These are phyloP conservation scores for Phytophthora tentaculata DNA, from an alignment of 352 stramenopile species.

Conservation along the genomic window DNA sequence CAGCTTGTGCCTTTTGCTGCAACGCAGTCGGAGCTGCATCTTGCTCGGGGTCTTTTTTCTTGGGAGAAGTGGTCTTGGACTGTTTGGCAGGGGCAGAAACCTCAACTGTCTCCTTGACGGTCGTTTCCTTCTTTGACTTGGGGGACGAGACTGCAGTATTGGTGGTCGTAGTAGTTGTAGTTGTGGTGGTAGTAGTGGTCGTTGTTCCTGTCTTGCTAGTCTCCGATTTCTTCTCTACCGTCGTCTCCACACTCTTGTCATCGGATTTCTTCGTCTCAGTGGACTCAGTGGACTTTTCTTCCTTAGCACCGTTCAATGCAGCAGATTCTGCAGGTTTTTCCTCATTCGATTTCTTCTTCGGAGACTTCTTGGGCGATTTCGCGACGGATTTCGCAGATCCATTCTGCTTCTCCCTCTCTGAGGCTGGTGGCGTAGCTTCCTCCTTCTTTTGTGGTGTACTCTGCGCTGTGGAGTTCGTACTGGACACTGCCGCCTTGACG, in stretches of 20 bases:
- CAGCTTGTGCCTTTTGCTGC: conserved; percentile 27
- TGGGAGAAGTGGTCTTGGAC: conserved; percentile 25
- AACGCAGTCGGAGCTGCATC: conserved; percentile 15
- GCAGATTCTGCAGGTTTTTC: conserved; percentile 16
- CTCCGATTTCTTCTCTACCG: conserved; percentile 31
- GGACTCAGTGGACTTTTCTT: not conserved
- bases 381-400: conserved; percentile 17
- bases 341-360: conserved; percentile 27
- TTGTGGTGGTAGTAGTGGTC: conserved; percentile 28
- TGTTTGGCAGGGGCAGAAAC: conserved; percentile 16
- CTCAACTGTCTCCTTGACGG: conserved; percentile 20
- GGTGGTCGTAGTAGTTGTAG: conserved; percentile 19
- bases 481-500: conserved; percentile 22
- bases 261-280: conserved; percentile 8
- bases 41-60: conserved; percentile 23
- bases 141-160: conserved; percentile 27
- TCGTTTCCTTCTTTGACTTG: conserved; percentile 11
- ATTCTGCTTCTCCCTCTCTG: conserved; percentile 36
- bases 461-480: conserved; percentile 31
- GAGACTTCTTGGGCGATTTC: conserved; percentile 28
- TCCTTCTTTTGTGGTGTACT: conserved; percentile 46
- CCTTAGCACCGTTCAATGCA: conserved; percentile 20
- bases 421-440: conserved; percentile 4
- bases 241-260: conserved; percentile 24
- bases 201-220: conserved; percentile 21